A percentile compares a stretch with the other conserved stretches of the same genome.
phyloP scores from a whole-genome alignment of 805 yeast species.

The Candida namnaoensis region DNA sequence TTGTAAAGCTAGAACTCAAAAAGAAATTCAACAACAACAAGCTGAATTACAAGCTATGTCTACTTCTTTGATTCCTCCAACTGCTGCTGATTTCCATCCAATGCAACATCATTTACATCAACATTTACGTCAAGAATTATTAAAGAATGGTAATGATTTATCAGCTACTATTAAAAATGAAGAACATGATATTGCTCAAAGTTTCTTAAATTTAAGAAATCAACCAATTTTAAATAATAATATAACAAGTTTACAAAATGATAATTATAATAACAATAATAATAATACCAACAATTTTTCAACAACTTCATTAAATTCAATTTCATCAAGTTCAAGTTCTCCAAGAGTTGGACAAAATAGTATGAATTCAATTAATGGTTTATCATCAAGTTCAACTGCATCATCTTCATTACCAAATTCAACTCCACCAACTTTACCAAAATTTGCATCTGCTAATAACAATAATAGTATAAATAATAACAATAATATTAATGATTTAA shows the following conservation, averaged over 20 bases:
- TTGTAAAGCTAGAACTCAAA: conserved; percentile 35
- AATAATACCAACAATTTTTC: conserved; percentile 12
- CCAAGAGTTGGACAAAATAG: background rate
- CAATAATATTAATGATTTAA: no score
- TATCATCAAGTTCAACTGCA: no score
- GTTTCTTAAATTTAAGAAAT: conserved; percentile 16
- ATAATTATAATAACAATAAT: conserved; percentile 9
- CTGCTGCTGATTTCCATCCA: conserved; percentile 10
- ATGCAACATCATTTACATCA: conserved; percentile 16
- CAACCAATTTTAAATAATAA: conserved; percentile 5
- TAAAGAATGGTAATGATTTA: background rate
- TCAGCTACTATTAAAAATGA: conserved; percentile 8
- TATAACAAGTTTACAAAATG: conserved; percentile 2
- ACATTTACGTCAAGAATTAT: conserved; percentile 10
- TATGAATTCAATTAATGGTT: background rate
- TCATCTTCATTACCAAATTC: conserved; percentile 6
- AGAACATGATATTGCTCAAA: conserved; percentile 19
- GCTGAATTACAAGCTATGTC: conserved; percentile 21
- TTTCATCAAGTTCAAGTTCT: conserved; percentile 3
- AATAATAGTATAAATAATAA: no score
- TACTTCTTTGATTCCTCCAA: conserved; percentile 15
- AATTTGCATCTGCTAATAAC: no score
- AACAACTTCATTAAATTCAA: conserved; percentile 17
- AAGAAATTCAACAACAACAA: conserved; percentile 32
- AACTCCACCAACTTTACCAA: background rate